Evolutionary conservation across 768 basidiomycete species (phyloP).

Genomic region (Hygrocybe punicea): DNA sequence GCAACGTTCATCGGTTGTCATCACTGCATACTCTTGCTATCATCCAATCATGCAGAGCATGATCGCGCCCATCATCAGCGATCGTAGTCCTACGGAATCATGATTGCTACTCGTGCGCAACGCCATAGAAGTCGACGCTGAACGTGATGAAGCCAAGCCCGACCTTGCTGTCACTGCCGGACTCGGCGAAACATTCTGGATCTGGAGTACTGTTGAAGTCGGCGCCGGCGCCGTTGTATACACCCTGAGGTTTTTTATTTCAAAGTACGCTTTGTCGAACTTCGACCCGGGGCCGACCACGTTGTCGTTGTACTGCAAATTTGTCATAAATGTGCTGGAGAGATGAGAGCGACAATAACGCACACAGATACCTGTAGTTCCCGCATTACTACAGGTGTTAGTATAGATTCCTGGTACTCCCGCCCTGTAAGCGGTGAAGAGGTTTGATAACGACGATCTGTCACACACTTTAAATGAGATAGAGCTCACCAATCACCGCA

Average conservation of each 20-base stretch:
- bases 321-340: too few species aligned
- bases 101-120: too few species aligned
- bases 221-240: constrained; percentile 17
- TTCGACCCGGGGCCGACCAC: constrained; percentile 42
- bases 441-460: not conserved
- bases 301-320: constrained; percentile 45
- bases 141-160: too few species aligned
- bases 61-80: too few species aligned
- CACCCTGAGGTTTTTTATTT: constrained; percentile 58
- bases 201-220: too few species aligned
- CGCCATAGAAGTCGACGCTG: too few species aligned
- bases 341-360: constrained; percentile 7
- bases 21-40: too few species aligned
- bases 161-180: not conserved
- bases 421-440: constrained; percentile 33
- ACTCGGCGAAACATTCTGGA: too few species aligned
- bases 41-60: too few species aligned
- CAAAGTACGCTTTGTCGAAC: constrained; percentile 56
- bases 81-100: too few species aligned
- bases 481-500: constrained; percentile 43
- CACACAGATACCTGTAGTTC: constrained; percentile 37
- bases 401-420: constrained; percentile 41
- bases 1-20: too few species aligned
- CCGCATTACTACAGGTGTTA: constrained; percentile 34
- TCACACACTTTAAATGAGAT: not conserved